Evolutionary conservation across 257 asterid species (phyloP).

Genomic region (Nyctanthes arbortristis): DNA sequence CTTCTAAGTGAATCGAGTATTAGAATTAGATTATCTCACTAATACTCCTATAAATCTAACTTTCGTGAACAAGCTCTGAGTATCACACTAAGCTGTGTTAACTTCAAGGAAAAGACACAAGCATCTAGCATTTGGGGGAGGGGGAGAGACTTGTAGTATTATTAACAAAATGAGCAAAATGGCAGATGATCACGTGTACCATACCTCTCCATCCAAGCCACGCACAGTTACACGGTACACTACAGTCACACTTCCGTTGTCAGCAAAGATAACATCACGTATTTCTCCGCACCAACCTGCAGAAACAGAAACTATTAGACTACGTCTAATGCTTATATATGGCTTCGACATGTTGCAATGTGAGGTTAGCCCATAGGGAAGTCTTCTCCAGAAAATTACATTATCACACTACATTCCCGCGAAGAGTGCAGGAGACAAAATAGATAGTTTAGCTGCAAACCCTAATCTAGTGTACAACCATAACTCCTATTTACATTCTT

Average conservation of each 20-base stretch:
- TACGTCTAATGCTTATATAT: neutral
- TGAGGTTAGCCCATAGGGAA: neutral
- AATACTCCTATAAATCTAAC: too few species aligned
- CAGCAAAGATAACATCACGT: constrained; percentile 88
- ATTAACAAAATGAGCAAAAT: neutral
- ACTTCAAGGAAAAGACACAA: neutral
- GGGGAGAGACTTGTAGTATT: neutral
- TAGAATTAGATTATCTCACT: too few species aligned
- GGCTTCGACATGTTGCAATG: neutral
- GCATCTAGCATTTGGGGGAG: neutral
- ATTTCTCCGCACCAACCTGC: constrained; percentile 99
- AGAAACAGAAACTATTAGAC: constrained; percentile 1
- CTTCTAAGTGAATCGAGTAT: too few species aligned
- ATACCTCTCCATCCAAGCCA: constrained; percentile 96
- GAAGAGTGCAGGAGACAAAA: neutral
- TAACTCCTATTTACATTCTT: neutral
- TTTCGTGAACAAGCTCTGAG: too few species aligned
- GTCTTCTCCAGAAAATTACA: neutral
- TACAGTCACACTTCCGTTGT: constrained; percentile 86
- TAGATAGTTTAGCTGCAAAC: neutral
- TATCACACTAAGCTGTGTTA: neutral
- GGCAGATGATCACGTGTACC: constrained; percentile 1
- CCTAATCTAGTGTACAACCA: neutral
- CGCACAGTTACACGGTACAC: constrained; percentile 91
- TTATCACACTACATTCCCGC: neutral